Base-by-base conservation (phyloP, 1,284 basidiomycete species). In the Cutaneotrichosporon cavernicola region DNA sequence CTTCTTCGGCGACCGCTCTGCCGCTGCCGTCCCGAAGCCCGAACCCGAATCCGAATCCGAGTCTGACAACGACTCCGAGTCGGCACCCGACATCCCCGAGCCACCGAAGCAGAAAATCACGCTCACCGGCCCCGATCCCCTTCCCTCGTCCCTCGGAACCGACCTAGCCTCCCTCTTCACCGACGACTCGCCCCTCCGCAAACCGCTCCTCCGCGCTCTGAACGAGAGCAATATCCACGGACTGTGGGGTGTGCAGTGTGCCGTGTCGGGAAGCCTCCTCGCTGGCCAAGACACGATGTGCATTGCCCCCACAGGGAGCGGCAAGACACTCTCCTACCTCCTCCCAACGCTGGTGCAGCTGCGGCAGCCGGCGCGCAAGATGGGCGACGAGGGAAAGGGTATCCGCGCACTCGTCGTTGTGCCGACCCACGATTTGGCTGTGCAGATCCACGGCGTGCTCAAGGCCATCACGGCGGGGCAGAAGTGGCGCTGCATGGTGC, bases 341-440 rank as follows among this genome's bases (percentile, higher is more conserved):
- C 81, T 96, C 11, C 93, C 94, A 0, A 84, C 92, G 31, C 85
- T 97, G 65, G 82, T 89, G 2, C 80, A 83, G 2, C 83, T 96
- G 1, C 81, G 81, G n/a, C 79, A 85, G 21, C 92, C 92, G 1
- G 81, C 84, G 6, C 81, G 86, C 22, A 68, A 61, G 21, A 55
- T 76, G 10, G 66, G 63, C 58, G 76, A 81, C 26, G 84, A 84
- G 61, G 73, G 74, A n/a, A 81, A 84, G 47, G 92, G 92, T 30
- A 87, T 89, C 14, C 85, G 94, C 64, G 89, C 90, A 0, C 73
- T 99, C 18, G 83, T 99, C 58, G 80, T 99, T 61, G 91, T 91
- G 1, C 97, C 97, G 1, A 99, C 97, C 0, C 87, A 93, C 68
- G 97, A 99, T 81, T 81, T 99, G n/a, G 94, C 96, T 0, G 89